phyloP scores from a whole-genome alignment of 2,329 filamentous ascomycete genomes.

The Pseudopithomyces maydicus region DNA sequence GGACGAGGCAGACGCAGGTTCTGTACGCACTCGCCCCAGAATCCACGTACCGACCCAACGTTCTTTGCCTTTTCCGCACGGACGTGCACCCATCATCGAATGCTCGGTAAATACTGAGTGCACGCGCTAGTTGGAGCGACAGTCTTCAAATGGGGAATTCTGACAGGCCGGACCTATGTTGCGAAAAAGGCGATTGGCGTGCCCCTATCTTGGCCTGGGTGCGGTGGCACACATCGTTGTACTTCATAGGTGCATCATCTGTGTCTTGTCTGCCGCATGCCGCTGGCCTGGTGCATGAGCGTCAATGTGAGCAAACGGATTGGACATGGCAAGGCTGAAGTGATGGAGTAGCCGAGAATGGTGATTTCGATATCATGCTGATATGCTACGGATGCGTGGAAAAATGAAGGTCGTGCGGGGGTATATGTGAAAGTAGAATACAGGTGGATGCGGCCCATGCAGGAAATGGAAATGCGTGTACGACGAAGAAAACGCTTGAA shows the following conservation, averaged over 20 bases:
- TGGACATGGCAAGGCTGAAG: background rate
- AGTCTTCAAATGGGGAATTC: too few relatives aligned
- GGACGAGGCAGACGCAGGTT: background rate
- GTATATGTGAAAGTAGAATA: constrained; percentile 6
- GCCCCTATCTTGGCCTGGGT: too few relatives aligned
- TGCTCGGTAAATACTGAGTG: background rate
- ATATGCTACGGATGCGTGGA: constrained; percentile 1
- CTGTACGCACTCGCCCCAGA: background rate
- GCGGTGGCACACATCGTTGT: too few relatives aligned
- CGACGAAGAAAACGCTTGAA: background rate
- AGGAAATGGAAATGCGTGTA: background rate
- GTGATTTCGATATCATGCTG: background rate
- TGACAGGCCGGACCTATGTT: too few relatives aligned
- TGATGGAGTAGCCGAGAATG: background rate
- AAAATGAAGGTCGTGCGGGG: background rate
- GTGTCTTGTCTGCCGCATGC: too few relatives aligned
- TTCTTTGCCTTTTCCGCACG: too few relatives aligned
- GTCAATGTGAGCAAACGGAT: background rate
- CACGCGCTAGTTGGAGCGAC: too few relatives aligned
- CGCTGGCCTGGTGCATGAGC: background rate
- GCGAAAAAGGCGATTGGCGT: too few relatives aligned
- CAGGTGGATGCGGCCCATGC: background rate
- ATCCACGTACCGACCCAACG: too few relatives aligned
- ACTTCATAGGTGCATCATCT: too few relatives aligned
- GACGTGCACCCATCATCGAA: background rate